Base-by-base conservation (phyloP, 208 protist genomes). In the Trypanosoma lewisi region DNA sequence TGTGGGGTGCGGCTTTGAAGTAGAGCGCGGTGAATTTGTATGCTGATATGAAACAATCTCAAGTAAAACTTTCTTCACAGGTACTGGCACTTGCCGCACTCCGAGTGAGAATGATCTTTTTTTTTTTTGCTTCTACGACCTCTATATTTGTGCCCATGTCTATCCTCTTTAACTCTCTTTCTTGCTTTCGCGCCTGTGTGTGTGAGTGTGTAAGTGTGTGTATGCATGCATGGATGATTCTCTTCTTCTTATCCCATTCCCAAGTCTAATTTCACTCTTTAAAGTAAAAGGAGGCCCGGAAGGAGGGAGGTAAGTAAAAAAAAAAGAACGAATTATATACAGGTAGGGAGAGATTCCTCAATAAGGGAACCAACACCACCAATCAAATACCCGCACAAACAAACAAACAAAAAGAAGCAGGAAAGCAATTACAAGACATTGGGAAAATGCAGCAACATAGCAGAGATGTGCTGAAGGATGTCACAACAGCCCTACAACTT, bases 391-490 rank as follows among this genome's bases (percentile, higher is more conserved):
- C n/a, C n/a, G 19, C 21, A 14, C 44, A 48, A 21, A 7, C 19
- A 7, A 21, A 6, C 9, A 23, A 21, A 21, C 9, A 48, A 8
- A 48, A 8, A 50, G 12, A 23, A 27, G 12, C 21, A 50, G 12
- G 7, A 50, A 23, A 5, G 12, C 4, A 50, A 50, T 5, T 9
- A 50, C 8, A 21, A 21, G 17, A 28, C 23, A 5, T 27, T 25
- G 41, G 8, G 53, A 47, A n/a, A 48, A 63, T 70, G 50, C 48
- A 70, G 62, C 51, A 73, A 25, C 69, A 83, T 19, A 70, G 71
- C 66, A 89, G 83, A 70, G 91, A 96, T 30, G 76, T 94, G 60
- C 85, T 96, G 48, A 86, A 87, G 63, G 83, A 91, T 73, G 83
- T 94, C 53, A 75, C 62, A 9, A 73, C 64, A 14, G 83, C 84